phyloP scores from a whole-genome alignment of 768 basidiomycete species.

The Trametopsis cervina region DNA sequence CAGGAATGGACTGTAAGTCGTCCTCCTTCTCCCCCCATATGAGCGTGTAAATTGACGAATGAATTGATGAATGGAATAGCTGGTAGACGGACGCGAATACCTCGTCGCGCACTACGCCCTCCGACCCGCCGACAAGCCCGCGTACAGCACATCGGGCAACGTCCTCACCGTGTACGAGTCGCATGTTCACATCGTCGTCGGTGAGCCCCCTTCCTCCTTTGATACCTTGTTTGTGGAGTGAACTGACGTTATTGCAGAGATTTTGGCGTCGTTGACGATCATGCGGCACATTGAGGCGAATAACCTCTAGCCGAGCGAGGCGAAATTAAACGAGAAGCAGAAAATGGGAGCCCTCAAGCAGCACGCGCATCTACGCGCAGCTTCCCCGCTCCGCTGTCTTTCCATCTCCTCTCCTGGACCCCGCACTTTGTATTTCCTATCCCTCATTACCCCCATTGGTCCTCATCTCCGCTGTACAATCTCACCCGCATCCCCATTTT shows the following conservation, averaged over 20 bases:
- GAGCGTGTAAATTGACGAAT: neutral
- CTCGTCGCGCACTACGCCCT: constrained; percentile 64
- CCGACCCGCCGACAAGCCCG: constrained; percentile 43
- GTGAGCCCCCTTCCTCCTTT: constrained; percentile 27
- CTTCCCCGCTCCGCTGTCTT: too few species aligned
- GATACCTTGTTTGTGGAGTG: constrained; percentile 3
- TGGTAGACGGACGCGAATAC: constrained; percentile 44
- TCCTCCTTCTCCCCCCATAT: neutral
- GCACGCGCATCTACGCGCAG: too few species aligned
- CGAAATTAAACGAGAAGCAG: too few species aligned
- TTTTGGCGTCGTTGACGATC: constrained; percentile 51
- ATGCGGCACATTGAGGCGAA: constrained; percentile 57
- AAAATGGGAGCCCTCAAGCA: too few species aligned
- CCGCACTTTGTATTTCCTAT: too few species aligned
- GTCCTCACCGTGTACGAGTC: constrained; percentile 52
- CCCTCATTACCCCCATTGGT: too few species aligned
- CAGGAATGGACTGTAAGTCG: constrained; percentile 73
- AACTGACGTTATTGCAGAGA: constrained; percentile 32
- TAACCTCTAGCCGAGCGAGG: constrained; percentile 28
- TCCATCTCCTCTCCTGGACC: too few species aligned
- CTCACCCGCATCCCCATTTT: too few species aligned
- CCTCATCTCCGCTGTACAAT: too few species aligned
- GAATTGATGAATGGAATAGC: too few species aligned
- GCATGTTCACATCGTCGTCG: constrained; percentile 44
- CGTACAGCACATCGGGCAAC: constrained; percentile 58